Evolutionary conservation across 495 filamentous ascomycete genomes (phyloP).

Genomic region (Staphylotrichum longicolle): DNA sequence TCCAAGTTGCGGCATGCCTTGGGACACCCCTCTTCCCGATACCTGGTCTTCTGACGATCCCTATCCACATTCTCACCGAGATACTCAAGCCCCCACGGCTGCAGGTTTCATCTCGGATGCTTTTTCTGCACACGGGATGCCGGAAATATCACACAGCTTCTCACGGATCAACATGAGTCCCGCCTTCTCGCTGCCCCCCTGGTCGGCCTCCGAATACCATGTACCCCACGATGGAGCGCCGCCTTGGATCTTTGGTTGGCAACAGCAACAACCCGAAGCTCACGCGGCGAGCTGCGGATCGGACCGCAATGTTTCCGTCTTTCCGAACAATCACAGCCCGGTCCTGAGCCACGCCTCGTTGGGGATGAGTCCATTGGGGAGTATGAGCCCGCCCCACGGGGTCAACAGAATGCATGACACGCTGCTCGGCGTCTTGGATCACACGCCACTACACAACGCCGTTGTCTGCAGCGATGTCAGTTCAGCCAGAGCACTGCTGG

Average conservation of each 20-base stretch:
- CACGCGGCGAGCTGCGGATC: not conserved
- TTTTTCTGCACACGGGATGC: not conserved
- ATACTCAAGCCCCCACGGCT: not conserved
- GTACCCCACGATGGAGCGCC: not conserved
- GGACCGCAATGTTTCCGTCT: not conserved
- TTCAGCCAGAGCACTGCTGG: not conserved
- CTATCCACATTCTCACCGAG: not conserved
- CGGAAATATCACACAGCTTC: not conserved
- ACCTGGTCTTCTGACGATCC: not conserved
- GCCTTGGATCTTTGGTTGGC: not conserved
- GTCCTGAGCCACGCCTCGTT: not conserved
- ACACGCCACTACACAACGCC: slow-evolving; percentile 18
- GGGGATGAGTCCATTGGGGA: not conserved
- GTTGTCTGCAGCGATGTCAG: slow-evolving; percentile 14
- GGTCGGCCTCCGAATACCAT: not conserved
- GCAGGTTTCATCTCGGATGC: not conserved
- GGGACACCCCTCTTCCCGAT: not conserved
- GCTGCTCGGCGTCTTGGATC: not conserved
- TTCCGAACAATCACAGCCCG: not conserved
- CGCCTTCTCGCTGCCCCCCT: not conserved
- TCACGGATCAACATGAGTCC: not conserved
- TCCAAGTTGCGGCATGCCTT: not conserved
- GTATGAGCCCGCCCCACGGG: not conserved
- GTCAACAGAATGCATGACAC: not conserved
- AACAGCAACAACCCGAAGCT: not conserved